These are phyloP conservation scores for Saccharomyces hybrid DNA, from an alignment of 1,139 yeast species.

Conservation along the genomic window DNA sequence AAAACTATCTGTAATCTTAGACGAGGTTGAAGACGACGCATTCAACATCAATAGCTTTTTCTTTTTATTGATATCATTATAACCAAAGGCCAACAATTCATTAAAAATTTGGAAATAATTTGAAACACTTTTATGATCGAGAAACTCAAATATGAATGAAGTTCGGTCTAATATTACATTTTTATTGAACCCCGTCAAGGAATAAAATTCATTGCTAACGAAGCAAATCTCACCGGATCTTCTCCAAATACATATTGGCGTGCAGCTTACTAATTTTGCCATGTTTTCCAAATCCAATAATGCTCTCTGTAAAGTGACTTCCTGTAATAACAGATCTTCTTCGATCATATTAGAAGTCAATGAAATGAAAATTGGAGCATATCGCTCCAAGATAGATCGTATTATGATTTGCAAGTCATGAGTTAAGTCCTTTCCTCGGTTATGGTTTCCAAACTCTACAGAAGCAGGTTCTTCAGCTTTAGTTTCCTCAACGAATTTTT, in stretches of 20 bases:
- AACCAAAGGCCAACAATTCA: constrained; percentile 71
- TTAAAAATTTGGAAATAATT: constrained; percentile 77
- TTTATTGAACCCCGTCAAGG: constrained; percentile 46
- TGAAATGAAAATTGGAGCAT: constrained; percentile 65
- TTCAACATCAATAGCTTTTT: constrained; percentile 1
- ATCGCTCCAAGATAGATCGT: constrained; percentile 54
- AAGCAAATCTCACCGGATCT: constrained; percentile 72
- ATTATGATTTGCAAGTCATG: constrained; percentile 48
- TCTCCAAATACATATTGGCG: constrained; percentile 73
- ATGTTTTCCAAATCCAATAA: constrained; percentile 54
- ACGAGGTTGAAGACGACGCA: constrained; percentile 1
- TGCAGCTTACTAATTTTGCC: constrained; percentile 42
- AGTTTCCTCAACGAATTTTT: constrained; percentile 35
- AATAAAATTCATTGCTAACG: constrained; percentile 57
- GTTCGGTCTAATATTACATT: constrained; percentile 29
- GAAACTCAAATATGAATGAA: constrained; percentile 71
- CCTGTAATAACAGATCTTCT: constrained; percentile 57
- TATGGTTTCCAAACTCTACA: not conserved
- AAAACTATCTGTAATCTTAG: constrained; percentile 5
- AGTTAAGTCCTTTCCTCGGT: constrained; percentile 1
- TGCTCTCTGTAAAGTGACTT: constrained; percentile 61
- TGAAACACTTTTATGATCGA: constrained; percentile 77
- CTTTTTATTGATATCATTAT: constrained; percentile 29
- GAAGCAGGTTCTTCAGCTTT: not conserved
- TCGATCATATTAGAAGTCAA: constrained; percentile 63